Conservation (phyloP, 352 stramenopile species). For the Globisporangium alternatum region DNA sequence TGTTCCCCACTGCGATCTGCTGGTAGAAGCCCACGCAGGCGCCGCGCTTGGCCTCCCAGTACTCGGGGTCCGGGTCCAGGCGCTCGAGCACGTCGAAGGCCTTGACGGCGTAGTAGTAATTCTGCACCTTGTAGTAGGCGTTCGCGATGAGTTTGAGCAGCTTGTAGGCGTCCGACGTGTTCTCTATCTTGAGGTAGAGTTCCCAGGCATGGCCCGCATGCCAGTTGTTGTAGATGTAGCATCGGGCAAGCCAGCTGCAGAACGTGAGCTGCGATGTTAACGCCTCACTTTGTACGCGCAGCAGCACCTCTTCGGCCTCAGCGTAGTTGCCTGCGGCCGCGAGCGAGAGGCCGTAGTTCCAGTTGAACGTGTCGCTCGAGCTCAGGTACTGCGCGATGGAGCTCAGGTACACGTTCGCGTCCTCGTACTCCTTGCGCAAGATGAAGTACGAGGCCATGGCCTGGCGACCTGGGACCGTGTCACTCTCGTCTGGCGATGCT, state of each 20-base stretch:
- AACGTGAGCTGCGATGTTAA: conserved; percentile 35
- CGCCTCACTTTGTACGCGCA: conserved; percentile 36
- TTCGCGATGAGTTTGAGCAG: conserved; percentile 69
- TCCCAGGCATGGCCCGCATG: conserved; percentile 49
- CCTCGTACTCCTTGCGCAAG: conserved; percentile 58
- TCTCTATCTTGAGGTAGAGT: conserved; percentile 59
- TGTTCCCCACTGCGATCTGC: conserved; percentile 43
- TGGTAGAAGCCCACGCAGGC: conserved; percentile 65
- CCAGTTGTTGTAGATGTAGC: conserved; percentile 39
- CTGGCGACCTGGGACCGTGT: conserved; percentile 70
- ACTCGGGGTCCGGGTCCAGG: conserved; percentile 64
- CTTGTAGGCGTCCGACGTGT: conserved; percentile 38
- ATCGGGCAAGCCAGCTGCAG: conserved; percentile 56
- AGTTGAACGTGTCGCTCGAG: conserved; percentile 68
- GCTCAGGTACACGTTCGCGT: conserved; percentile 66
- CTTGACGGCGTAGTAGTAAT: conserved; percentile 65
- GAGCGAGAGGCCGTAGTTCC: conserved; percentile 71
- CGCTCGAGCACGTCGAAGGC: conserved; percentile 75
- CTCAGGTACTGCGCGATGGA: conserved; percentile 59
- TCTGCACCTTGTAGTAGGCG: conserved; percentile 57
- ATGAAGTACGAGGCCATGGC: conserved; percentile 72
- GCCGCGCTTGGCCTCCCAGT: conserved; percentile 75
- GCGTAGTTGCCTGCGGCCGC: conserved; percentile 40
- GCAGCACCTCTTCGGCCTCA: conserved; percentile 55
- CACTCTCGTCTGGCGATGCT: conserved; percentile 35